phyloP scores from a whole-genome alignment of 2,329 filamentous ascomycete genomes.

The Talaromyces verruculosus region DNA sequence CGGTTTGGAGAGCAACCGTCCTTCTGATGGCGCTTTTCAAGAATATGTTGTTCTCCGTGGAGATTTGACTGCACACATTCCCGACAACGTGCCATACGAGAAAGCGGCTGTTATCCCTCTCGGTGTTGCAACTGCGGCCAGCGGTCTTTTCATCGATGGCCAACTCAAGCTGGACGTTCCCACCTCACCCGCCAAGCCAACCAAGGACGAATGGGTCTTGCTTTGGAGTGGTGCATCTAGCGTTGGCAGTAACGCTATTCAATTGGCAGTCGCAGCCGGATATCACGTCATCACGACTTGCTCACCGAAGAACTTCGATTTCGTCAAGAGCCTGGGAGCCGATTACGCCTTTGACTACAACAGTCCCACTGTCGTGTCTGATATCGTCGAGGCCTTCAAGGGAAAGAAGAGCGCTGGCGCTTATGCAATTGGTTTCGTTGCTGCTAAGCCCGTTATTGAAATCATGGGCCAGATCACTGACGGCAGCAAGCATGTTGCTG shows the following conservation, averaged over 20 bases:
- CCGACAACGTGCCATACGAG: slow-evolving; percentile 28
- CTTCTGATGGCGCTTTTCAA: slow-evolving; percentile 30
- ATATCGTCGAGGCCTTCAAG: slow-evolving; percentile 11
- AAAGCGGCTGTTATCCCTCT: slow-evolving; percentile 31
- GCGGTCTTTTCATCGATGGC: slow-evolving; percentile 29
- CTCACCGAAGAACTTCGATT: slow-evolving; percentile 43
- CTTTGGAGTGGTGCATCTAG: slow-evolving; percentile 53
- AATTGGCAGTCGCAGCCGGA: slow-evolving; percentile 43
- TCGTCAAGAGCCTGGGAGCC: slow-evolving; percentile 47
- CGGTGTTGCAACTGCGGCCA: slow-evolving; percentile 29
- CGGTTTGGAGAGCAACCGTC: slow-evolving; percentile 20
- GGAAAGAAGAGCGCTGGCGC: slow-evolving; percentile 16
- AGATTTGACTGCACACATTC: slow-evolving; percentile 25
- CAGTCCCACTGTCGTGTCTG: slow-evolving; percentile 14
- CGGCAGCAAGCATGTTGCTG: slow-evolving; percentile 1
- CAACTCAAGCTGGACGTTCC: slow-evolving; percentile 25
- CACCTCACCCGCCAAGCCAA: slow-evolving; percentile 1
- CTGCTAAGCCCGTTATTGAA: neutral
- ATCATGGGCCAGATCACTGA: slow-evolving; percentile 9
- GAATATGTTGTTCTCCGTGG: slow-evolving; percentile 26
- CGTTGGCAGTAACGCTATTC: slow-evolving; percentile 47
- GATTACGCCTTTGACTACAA: slow-evolving; percentile 48
- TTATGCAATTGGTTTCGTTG: slow-evolving; percentile 3
- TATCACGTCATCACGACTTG: slow-evolving; percentile 42
- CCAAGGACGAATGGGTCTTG: slow-evolving; percentile 38